Evolutionary conservation across 306 rosid species (phyloP).

Genomic region (Sechiopsis laciniata): DNA sequence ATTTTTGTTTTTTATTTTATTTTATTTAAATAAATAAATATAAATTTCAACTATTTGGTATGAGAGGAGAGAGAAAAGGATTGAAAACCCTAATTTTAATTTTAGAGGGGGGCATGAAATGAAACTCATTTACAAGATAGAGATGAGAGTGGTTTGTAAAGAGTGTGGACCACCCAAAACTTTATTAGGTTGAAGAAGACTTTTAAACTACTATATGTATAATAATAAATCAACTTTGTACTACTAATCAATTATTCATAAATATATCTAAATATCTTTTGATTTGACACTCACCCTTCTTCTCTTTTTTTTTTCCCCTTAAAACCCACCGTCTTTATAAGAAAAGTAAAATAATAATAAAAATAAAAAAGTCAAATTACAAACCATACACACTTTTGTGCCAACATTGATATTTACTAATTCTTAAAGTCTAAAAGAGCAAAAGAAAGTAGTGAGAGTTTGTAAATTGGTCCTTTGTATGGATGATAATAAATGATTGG

Average conservation of each 20-base stretch:
- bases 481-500: conserved; percentile 9
- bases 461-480: not conserved
- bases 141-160: not conserved
- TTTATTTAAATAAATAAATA: no score
- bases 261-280: conserved; percentile 7
- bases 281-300: conserved; percentile 14
- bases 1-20: no score
- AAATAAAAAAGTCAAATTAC: not conserved
- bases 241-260: conserved; percentile 4
- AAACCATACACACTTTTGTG: not conserved
- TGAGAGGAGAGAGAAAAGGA: no score
- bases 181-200: conserved; percentile 19
- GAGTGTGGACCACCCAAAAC: conserved; percentile 19
- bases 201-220: conserved; percentile 6
- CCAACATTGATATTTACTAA: not conserved
- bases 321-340: not conserved
- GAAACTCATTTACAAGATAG: not conserved
- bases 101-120: no score
- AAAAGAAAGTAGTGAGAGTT: not conserved
- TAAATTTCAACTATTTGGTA: no score
- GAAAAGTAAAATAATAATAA: no score
- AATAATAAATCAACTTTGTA: not conserved
- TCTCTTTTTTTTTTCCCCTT: not conserved
- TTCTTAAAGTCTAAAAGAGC: not conserved
- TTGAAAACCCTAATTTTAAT: no score